A percentile compares a stretch with the other conserved stretches of the same genome.
These are phyloP conservation scores for Fusarium lyarnte DNA, from an alignment of 2,329 filamentous ascomycete species.

Conservation along the genomic window DNA sequence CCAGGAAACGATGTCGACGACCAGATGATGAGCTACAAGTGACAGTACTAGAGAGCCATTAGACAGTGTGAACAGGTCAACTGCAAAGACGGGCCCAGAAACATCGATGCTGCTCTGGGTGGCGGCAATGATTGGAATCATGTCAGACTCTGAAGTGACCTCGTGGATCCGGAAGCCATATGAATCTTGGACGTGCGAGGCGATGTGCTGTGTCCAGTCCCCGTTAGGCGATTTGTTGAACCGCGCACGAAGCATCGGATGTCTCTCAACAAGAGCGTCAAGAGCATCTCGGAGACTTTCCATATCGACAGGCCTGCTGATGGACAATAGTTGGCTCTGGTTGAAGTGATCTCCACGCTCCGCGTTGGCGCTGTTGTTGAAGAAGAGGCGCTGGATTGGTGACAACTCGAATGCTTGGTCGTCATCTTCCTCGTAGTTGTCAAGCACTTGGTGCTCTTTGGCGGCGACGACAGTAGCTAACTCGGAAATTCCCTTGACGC, in stretches of 20 bases:
- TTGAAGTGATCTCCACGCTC: slow-evolving; percentile 52
- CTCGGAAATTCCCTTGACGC: slow-evolving; percentile 42
- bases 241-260: slow-evolving; percentile 51
- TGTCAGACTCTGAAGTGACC: slow-evolving; percentile 7
- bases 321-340: slow-evolving; percentile 54
- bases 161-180: slow-evolving; percentile 31
- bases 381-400: slow-evolving; percentile 57
- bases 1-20: slow-evolving; percentile 59
- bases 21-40: slow-evolving; percentile 50
- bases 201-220: slow-evolving; percentile 40
- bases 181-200: slow-evolving; percentile 22
- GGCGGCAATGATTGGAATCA: background rate
- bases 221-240: slow-evolving; percentile 30
- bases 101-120: slow-evolving; percentile 10
- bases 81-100: background rate
- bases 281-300: slow-evolving; percentile 35
- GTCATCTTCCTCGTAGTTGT: background rate
- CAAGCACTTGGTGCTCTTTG: background rate
- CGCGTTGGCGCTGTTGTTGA: slow-evolving; percentile 42
- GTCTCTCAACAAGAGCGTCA: slow-evolving; percentile 41
- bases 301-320: slow-evolving; percentile 33
- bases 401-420: slow-evolving; percentile 49
- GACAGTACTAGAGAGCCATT: slow-evolving; percentile 41
- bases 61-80: slow-evolving; percentile 3
- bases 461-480: slow-evolving; percentile 24